A percentile compares a stretch with the other conserved stretches of the same genome.
Evolutionary conservation across 192 early-diverging fungal species (phyloP).

Genomic region (Ramicandelaber brevisporus): DNA sequence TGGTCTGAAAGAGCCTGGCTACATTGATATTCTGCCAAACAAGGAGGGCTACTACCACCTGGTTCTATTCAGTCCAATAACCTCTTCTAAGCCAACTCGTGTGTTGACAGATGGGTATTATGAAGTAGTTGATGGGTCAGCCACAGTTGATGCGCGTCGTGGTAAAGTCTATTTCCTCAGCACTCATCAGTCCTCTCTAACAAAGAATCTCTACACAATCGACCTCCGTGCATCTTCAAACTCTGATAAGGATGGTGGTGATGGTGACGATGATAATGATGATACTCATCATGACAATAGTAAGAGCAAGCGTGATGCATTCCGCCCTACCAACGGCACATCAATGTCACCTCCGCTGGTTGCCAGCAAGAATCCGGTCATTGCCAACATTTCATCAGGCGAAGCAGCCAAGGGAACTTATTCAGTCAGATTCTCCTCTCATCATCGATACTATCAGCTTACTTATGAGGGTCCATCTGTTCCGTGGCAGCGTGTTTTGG

Average conservation of each 20-base stretch:
- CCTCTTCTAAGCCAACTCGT: slow-evolving; percentile 15
- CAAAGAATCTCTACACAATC: slow-evolving; percentile 16
- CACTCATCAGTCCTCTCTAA: slow-evolving; percentile 11
- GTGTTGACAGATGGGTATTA: slow-evolving; percentile 44
- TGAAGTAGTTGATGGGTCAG: slow-evolving; percentile 26
- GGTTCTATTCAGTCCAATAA: slow-evolving; percentile 27
- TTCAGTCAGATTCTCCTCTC: slow-evolving; percentile 38
- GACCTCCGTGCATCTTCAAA: no score
- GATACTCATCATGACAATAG: background rate
- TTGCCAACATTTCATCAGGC: slow-evolving; percentile 4
- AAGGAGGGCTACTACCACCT: slow-evolving; percentile 42
- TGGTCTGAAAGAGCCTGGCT: slow-evolving; percentile 16
- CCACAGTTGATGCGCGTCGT: slow-evolving; percentile 10
- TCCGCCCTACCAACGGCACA: no score
- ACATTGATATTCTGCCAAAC: slow-evolving; percentile 35
- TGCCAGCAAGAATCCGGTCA: slow-evolving; percentile 5
- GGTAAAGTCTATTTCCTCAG: slow-evolving; percentile 17
- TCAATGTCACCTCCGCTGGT: slow-evolving; percentile 10
- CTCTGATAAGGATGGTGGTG: no score
- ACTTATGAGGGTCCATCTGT: slow-evolving; percentile 63
- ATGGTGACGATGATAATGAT: no score
- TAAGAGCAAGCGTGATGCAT: no score
- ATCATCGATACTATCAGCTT: slow-evolving; percentile 42
- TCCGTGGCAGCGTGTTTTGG: slow-evolving; percentile 46
- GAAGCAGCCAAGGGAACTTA: slow-evolving; percentile 21